Evolutionary conservation across 139 green algal genomes (phyloP), one percentile per base, ranked within the genome.

Genomic region (Tetraselmis chui): DNA sequence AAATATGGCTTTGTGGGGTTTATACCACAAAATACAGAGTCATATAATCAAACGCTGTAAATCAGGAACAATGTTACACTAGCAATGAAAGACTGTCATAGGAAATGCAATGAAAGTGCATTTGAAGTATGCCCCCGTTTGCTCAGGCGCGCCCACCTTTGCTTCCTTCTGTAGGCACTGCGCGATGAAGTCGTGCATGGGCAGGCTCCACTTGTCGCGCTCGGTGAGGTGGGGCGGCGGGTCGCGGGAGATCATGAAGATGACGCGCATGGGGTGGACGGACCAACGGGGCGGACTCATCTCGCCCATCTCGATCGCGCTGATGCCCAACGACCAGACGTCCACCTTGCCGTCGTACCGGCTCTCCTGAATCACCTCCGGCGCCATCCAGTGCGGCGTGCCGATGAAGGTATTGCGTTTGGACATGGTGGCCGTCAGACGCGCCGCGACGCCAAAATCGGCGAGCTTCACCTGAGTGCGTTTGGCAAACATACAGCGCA

Each of bases 341-440:
- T 85, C 22, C 75, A 97, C 95, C 91, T 98, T 97, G 81, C 94
- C 93, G 75, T 98, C 94, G 82, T 98, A 98, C 67, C 92, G 84
- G 78, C 84, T 92, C 81, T 96, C 93, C 83, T 95, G 91, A 31
- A 98, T 97, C 82, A 98, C 93, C 85, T 98, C 95, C 0, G 95
- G 95, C 1, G 95, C 94, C 95, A 98, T 98, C 94, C 95, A 98
- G 91, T 98, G 95, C 23, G 95, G 95, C 1, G 95, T 98, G 29
- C 95, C 95, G 32, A 98, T 97, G 89, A 98, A 98, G n/a, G 95
- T 98, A 85, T 97, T 95, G 78, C 92, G 88, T 87, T 97, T 97
- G 59, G 86, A 91, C 86, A 97, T 91, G 27, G 95, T 97, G 81
- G 82, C 89, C 29, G 93, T 97, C 29, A 97, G 90, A 90, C 94